Conservation (phyloP, 139 green algal genomes). For the Diplosphaera chodatii region DNA sequence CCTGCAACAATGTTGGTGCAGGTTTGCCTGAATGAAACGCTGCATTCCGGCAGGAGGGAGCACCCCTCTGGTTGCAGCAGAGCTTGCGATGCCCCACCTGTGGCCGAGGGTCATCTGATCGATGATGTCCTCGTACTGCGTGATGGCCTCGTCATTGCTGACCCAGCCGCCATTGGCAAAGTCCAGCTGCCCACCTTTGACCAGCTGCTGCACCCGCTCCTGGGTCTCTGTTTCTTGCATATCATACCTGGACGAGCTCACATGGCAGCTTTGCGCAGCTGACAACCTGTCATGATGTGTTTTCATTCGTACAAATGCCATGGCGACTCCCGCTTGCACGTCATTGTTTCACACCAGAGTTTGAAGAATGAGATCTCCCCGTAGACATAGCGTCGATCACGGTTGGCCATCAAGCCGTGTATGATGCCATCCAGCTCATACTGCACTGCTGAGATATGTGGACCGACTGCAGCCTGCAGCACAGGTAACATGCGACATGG, state of each 20-base stretch:
- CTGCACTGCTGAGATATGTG: constrained; percentile 49
- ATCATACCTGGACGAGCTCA: no score
- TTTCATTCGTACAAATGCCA: no score
- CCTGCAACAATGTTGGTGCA: constrained; percentile 15
- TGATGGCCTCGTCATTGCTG: constrained; percentile 82
- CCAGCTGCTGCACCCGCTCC: constrained; percentile 41
- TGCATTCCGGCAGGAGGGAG: no score
- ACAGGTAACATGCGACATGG: neutral
- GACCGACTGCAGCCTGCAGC: neutral
- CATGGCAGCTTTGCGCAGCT: no score
- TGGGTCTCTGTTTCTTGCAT: constrained; percentile 44
- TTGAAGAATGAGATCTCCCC: constrained; percentile 85
- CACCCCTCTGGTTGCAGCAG: no score
- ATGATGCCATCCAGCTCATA: constrained; percentile 79
- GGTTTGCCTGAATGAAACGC: no score
- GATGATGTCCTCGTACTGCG: constrained; percentile 79
- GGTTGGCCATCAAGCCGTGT: constrained; percentile 48
- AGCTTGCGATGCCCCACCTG: no score
- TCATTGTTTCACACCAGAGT: constrained; percentile 57
- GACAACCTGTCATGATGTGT: no score
- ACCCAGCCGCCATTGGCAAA: constrained; percentile 72
- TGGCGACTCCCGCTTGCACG: no score
- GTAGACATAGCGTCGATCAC: constrained; percentile 67
- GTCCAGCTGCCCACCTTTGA: constrained; percentile 46
- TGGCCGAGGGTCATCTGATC: constrained; percentile 84